Conservation (phyloP, 257 asterid species). For the Jacaranda mimosifolia region DNA sequence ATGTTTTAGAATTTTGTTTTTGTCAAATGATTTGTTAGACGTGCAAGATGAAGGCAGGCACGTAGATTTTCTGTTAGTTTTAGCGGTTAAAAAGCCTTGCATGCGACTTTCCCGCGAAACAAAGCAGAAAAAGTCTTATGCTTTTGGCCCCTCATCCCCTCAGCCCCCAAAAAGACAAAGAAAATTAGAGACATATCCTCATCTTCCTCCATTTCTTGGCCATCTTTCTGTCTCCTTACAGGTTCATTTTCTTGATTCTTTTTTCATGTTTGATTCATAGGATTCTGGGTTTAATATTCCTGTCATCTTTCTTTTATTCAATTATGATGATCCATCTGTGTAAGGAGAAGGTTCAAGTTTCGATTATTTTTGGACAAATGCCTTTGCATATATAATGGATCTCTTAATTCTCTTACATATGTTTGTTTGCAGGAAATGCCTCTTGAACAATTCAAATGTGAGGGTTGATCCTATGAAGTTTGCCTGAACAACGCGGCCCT, state of each 20-base stretch:
- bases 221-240: slow-evolving; percentile 42
- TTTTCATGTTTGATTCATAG: slow-evolving; percentile 3
- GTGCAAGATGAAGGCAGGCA: slow-evolving; percentile 54
- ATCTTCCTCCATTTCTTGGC: slow-evolving; percentile 38
- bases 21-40: slow-evolving; percentile 31
- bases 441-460: slow-evolving; percentile 30
- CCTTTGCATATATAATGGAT: no score
- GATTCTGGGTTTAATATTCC: slow-evolving; percentile 20
- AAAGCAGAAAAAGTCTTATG: slow-evolving; percentile 21
- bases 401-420: not conserved
- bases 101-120: slow-evolving; percentile 52
- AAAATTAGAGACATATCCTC: slow-evolving; percentile 31
- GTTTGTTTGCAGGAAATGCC: slow-evolving; percentile 35
- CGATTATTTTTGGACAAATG: no score
- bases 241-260: slow-evolving; percentile 27
- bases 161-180: not conserved
- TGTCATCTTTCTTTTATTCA: not conserved
- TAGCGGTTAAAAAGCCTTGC: slow-evolving; percentile 47
- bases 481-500: slow-evolving; percentile 4
- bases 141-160: not conserved
- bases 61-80: slow-evolving; percentile 32
- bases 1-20: not conserved
- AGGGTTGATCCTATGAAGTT: slow-evolving; percentile 37
- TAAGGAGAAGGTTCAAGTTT: no score
- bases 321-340: no score